Evolutionary conservation across 192 early-diverging fungal species (phyloP).

Genomic region (Chytriomyces hyalinus): DNA sequence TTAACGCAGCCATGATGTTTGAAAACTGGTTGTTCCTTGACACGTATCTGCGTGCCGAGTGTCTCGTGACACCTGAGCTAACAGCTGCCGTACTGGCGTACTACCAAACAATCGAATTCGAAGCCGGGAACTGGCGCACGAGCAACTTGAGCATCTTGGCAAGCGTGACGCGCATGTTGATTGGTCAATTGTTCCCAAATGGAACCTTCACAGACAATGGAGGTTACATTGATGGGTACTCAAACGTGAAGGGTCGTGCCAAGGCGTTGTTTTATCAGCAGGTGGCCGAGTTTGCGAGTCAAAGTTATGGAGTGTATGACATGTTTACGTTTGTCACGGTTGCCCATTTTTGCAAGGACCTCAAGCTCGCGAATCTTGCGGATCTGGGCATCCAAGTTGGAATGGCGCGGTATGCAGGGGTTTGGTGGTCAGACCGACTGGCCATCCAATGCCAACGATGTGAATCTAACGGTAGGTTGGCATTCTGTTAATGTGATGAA

Average conservation of each 20-base stretch:
- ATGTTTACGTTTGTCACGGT: background rate
- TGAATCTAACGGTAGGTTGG: background rate
- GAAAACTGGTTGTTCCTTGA: slow-evolving; percentile 3
- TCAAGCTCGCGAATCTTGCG: background rate
- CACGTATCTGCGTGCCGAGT: background rate
- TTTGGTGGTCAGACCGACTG: slow-evolving; percentile 1
- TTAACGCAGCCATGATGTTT: background rate
- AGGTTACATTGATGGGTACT: background rate
- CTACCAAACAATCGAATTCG: background rate
- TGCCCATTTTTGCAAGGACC: background rate
- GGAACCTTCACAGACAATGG: background rate
- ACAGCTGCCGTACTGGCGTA: background rate
- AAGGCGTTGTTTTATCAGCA: background rate
- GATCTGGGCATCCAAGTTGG: slow-evolving; percentile 2
- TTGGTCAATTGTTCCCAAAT: too few species aligned
- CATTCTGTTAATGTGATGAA: too few species aligned
- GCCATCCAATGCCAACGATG: background rate
- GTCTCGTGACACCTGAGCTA: background rate
- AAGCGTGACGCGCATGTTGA: too few species aligned
- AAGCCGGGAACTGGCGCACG: background rate
- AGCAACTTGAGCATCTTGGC: background rate
- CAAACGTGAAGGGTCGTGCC: background rate
- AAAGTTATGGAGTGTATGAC: background rate
- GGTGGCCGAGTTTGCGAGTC: slow-evolving; percentile 2
- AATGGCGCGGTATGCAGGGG: background rate